Percentiles rank a stretch among this genome's conserved stretches.
phyloP scores from a whole-genome alignment of 164 flowering plant genomes.

The Warburgia ugandensis region DNA sequence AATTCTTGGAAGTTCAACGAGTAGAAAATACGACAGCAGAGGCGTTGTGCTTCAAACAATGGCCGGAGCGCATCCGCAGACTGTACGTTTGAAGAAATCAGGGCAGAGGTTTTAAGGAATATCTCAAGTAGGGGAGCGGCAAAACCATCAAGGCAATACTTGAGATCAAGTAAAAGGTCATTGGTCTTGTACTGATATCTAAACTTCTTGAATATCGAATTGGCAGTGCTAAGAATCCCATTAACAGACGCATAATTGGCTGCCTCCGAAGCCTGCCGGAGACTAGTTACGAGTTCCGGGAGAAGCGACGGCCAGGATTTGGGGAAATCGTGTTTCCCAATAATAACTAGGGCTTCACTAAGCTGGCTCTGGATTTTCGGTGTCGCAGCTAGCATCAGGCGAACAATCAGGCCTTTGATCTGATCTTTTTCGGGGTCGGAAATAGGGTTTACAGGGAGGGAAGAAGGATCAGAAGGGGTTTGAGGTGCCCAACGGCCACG shows the following conservation, averaged over 20 bases:
- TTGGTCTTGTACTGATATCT: conserved; percentile 62
- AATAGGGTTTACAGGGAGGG: conserved; percentile 26
- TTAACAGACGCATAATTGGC: conserved; percentile 60
- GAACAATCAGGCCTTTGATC: conserved; percentile 67
- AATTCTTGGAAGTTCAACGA: conserved; percentile 85
- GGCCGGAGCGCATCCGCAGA: conserved; percentile 34
- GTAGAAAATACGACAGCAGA: conserved; percentile 81
- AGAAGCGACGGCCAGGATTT: conserved; percentile 65
- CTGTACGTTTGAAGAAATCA: conserved; percentile 34
- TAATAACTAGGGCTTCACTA: conserved; percentile 71
- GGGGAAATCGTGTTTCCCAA: conserved; percentile 88
- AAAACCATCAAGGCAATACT: conserved; percentile 76
- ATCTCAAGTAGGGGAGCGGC: conserved; percentile 58
- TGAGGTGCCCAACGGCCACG: conserved; percentile 53
- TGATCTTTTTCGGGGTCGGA: conserved; percentile 60
- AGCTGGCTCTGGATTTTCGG: conserved; percentile 70
- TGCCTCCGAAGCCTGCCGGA: conserved; percentile 43
- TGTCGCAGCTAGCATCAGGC: conserved; percentile 59
- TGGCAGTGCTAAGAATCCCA: conserved; percentile 79
- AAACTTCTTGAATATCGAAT: conserved; percentile 81
- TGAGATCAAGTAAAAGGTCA: conserved; percentile 66
- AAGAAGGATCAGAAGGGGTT: neutral
- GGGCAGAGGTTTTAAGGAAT: conserved; percentile 47
- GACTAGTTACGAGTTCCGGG: conserved; percentile 61
- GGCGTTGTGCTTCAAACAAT: conserved; percentile 69